A percentile compares a stretch with the other conserved stretches of the same genome.
Evolutionary conservation across 1,284 basidiomycete species (phyloP).

Genomic region (Trametes hirsuta): DNA sequence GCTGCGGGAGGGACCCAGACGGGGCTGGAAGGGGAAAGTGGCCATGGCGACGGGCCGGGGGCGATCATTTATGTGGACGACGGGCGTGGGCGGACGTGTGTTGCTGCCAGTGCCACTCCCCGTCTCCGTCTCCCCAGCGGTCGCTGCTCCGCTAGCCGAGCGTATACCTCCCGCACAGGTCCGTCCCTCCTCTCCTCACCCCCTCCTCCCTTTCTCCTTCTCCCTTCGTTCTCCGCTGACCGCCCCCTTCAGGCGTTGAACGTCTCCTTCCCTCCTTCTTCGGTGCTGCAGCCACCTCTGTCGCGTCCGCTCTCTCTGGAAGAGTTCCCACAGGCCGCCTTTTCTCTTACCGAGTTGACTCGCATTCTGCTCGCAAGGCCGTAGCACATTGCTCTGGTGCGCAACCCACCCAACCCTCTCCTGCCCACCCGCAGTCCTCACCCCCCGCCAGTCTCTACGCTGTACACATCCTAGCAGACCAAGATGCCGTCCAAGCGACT

Average conservation of each 20-base stretch:
- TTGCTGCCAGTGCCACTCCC: constrained; percentile 8
- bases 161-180: constrained; percentile 24
- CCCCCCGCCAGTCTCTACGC: constrained; percentile 12
- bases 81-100: constrained; percentile 1
- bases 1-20: constrained; percentile 10
- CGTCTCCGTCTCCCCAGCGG: not conserved
- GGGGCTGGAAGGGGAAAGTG: constrained; percentile 21
- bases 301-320: constrained; percentile 40
- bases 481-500: constrained; percentile 73
- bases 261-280: constrained; percentile 43
- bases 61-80: constrained; percentile 25
- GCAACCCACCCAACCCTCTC: not conserved
- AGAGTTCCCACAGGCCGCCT: constrained; percentile 27
- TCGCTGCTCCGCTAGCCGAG: constrained; percentile 20
- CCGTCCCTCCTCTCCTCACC: constrained; percentile 16
- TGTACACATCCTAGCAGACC: constrained; percentile 30
- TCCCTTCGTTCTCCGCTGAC: constrained; percentile 39
- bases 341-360: constrained; percentile 27
- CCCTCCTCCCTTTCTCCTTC: constrained; percentile 17
- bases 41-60: constrained; percentile 31
- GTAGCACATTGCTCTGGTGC: constrained; percentile 24
- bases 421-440: not conserved
- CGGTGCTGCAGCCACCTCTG: constrained; percentile 40
- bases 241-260: constrained; percentile 60
- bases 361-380: constrained; percentile 25